phyloP scores from a whole-genome alignment of 2,329 filamentous ascomycete species.

The Paradendryphiella salina region DNA sequence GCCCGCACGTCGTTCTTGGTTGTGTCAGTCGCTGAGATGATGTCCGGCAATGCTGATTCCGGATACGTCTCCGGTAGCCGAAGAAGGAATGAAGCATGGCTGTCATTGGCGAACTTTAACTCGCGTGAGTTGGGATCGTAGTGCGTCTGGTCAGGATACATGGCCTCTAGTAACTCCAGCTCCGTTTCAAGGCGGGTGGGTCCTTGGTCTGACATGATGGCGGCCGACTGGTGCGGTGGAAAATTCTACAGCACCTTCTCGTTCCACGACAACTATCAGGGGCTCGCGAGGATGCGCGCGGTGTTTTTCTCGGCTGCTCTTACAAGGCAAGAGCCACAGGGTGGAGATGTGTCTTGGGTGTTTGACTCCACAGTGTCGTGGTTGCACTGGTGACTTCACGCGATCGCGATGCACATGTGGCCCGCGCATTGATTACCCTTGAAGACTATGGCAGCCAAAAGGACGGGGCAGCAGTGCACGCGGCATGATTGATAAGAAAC shows the following conservation, averaged over 20 bases:
- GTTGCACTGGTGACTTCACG: constrained; percentile 4
- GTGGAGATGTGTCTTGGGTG: constrained; percentile 6
- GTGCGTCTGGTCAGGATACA: constrained; percentile 50
- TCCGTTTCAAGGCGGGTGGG: constrained; percentile 42
- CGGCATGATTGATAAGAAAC: constrained; percentile 7
- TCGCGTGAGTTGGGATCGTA: constrained; percentile 44
- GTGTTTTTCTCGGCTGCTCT: constrained; percentile 2
- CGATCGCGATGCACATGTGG: constrained; percentile 3
- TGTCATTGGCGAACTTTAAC: constrained; percentile 41
- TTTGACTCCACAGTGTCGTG: constrained; percentile 2
- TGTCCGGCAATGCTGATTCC: constrained; percentile 41
- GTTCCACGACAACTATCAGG: background rate
- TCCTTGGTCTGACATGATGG: constrained; percentile 14
- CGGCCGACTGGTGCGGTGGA: background rate
- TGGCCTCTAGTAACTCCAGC: constrained; percentile 49
- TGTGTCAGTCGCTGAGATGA: constrained; percentile 45
- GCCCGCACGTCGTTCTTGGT: constrained; percentile 46
- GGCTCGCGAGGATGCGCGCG: background rate
- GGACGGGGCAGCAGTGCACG: constrained; percentile 2
- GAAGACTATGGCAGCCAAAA: constrained; percentile 2
- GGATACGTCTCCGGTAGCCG: constrained; percentile 49
- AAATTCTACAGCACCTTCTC: background rate
- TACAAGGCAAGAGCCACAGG: background rate
- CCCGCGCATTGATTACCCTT: constrained; percentile 1
- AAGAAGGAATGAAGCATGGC: constrained; percentile 37